These are phyloP conservation scores for Isoetes engelmannii DNA, from an alignment of 83 land plant genomes.

Conservation along the genomic window DNA sequence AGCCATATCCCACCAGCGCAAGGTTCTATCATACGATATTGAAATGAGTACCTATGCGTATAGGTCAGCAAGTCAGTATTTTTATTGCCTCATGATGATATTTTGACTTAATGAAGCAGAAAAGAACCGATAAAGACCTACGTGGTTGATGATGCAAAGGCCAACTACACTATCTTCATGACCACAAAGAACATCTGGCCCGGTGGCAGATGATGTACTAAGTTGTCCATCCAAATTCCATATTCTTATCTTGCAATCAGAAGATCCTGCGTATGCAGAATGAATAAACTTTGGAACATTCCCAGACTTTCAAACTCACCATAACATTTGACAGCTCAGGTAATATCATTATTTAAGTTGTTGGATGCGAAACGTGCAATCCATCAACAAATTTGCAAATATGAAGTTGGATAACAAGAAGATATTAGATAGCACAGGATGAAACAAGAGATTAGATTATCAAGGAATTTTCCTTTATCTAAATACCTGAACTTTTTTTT, in stretches of 20 bases:
- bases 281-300: too few relatives aligned
- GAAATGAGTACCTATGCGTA: constrained; percentile 22
- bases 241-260: constrained; percentile 24
- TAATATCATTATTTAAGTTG: too few relatives aligned
- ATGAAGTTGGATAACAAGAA: too few relatives aligned
- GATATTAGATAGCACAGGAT: too few relatives aligned
- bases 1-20: constrained; percentile 27
- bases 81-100: not conserved
- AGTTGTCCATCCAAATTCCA: constrained; percentile 33
- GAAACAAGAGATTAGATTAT: too few relatives aligned
- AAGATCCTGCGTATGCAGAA: constrained; percentile 9
- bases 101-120: not conserved
- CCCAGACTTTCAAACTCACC: too few relatives aligned
- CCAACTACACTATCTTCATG: constrained; percentile 23
- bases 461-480: too few relatives aligned
- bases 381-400: too few relatives aligned
- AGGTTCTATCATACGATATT: constrained; percentile 20
- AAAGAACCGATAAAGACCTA: constrained; percentile 1
- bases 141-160: constrained; percentile 13
- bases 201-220: constrained; percentile 8
- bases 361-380: too few relatives aligned
- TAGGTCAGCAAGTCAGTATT: not conserved
- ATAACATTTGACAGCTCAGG: too few relatives aligned
- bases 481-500: too few relatives aligned
- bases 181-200: constrained; percentile 31